Base-by-base conservation (phyloP, 164 flowering plant species). In the Macadamia integrifolia region DNA sequence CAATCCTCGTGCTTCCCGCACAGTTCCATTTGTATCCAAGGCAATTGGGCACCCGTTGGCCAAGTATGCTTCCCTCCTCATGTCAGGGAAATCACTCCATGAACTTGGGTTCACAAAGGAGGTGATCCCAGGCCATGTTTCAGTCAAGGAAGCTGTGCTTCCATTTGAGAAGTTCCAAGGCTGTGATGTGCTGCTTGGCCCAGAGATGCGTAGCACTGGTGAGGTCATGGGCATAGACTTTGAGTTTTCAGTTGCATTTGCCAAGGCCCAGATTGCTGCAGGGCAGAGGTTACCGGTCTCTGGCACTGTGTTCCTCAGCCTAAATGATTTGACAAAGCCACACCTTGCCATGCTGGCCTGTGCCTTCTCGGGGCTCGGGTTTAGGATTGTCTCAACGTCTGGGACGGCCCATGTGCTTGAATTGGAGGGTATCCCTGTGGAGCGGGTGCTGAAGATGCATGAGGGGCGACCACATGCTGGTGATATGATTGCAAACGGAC, bases 161-260 rank as follows among this genome's bases (percentile, higher is more conserved):
- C 97, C 96, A 13, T 90, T 92, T 74, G 97, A 88, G 74, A 88
- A 90, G 80, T 94, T 92, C 76, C 96, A 81, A 66, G 96, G 97
- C 42, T 92, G 93, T 65, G 97, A 94, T 76, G 92, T 94, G 58
- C 67, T 92, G 65, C 82, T 92, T 40, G 96, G 99, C 14, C 99
- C 98, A 30, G 98, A 94, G 80, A 92, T 92, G 97, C 87, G 91
- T 48, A 92, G 99, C 79, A 94, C 99, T 12, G 98, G 98, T 60
- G 99, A 94, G 78, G 98, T 92, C 12, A 92, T 92, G 99, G 96
- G 98, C 35, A 89, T 94, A 64, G 86, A 83, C 74, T 83, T 64
- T 69, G 82, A 81, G 43, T 87, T 82, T 57, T 71, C 97, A 11
- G 74, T 83, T 58, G 95, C 98, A 58, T 92, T 92, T 78, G 95